These are phyloP conservation scores for Lycium barbarum DNA, from an alignment of 257 asterid species.

Conservation along the genomic window DNA sequence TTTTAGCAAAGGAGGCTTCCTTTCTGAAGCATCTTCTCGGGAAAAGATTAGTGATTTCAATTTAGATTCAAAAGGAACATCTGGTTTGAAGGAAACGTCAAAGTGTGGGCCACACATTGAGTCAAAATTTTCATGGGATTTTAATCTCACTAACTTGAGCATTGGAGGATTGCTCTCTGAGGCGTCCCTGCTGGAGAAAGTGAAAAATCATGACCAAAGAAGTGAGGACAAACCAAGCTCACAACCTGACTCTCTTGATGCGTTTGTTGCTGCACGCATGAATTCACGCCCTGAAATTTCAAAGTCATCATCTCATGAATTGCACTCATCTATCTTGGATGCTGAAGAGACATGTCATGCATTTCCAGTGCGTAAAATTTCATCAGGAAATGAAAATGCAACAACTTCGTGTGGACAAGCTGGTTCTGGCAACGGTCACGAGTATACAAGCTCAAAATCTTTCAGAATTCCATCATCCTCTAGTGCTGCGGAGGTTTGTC, in stretches of 20 bases:
- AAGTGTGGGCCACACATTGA: slow-evolving; percentile 35
- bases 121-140: slow-evolving; percentile 63
- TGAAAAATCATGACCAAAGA: slow-evolving; percentile 38
- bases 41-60: slow-evolving; percentile 28
- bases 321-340: slow-evolving; percentile 71
- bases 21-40: slow-evolving; percentile 57
- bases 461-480: slow-evolving; percentile 25
- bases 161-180: slow-evolving; percentile 85
- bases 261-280: slow-evolving; percentile 47
- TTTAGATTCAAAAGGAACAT: slow-evolving; percentile 45
- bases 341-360: slow-evolving; percentile 99
- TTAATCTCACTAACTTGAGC: slow-evolving; percentile 65
- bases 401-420: slow-evolving; percentile 36
- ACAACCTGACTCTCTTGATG: slow-evolving; percentile 52
- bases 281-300: slow-evolving; percentile 43
- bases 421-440: slow-evolving; percentile 35
- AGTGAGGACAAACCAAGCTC: slow-evolving; percentile 49
- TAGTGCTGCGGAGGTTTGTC: slow-evolving; percentile 50
- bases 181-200: slow-evolving; percentile 62
- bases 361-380: slow-evolving; percentile 58
- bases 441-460: slow-evolving; percentile 39
- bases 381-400: slow-evolving; percentile 44
- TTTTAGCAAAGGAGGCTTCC: slow-evolving; percentile 59
- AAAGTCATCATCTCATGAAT: slow-evolving; percentile 48
- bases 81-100: slow-evolving; percentile 31